Base-by-base conservation (phyloP, 208 protist species). In the Naegleria fowleri region DNA sequence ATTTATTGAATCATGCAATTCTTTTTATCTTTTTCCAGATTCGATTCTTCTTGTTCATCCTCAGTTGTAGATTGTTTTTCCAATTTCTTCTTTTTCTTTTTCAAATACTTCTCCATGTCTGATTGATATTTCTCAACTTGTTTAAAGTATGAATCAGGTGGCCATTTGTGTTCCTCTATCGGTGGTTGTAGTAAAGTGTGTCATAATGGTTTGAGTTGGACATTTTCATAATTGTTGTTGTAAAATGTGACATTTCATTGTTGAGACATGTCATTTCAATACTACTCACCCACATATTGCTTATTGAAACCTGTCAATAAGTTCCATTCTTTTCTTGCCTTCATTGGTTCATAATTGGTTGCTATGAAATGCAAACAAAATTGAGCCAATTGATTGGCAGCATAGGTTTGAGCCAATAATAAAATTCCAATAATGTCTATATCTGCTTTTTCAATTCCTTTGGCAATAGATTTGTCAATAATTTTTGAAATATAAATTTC, bases 401-500 rank as follows among this genome's bases (percentile, higher is more conserved):
- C 51, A 29, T 89, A 41, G 11, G n/a, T 41, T 40, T 89, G 41
- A 11, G 86, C 9, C 13, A 55, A 19, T n/a, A 40, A 40, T 41
- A 89, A 41, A 29, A 89, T 25, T 7, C 48, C 48, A 75, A 89
- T 67, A 40, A 89, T 19, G 51, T 89, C 86, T 19, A 89, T 67
- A 67, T 89, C 48, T 25, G 86, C 86, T 29, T 89, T 89, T 38
- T 55, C 86, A 89, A 89, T 89, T 51, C 86, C 86, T 55, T 89
- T 15, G 29, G n/a, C 36, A 48, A 41, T 40, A 41, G 9, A 41
- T 40, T 40, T 89, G 5, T 89, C 86, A 67, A 89, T 67, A 16
- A 16, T 43, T 89, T 89, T 89, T 67, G 86, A 67, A 40, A 89
- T 58, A 7, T 29, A 52, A 25, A 89, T n/a, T 89, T 89, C 86